Evolutionary conservation across 345 rosid genomes (phyloP).

Genomic region (Eucalyptus fibrosa): DNA sequence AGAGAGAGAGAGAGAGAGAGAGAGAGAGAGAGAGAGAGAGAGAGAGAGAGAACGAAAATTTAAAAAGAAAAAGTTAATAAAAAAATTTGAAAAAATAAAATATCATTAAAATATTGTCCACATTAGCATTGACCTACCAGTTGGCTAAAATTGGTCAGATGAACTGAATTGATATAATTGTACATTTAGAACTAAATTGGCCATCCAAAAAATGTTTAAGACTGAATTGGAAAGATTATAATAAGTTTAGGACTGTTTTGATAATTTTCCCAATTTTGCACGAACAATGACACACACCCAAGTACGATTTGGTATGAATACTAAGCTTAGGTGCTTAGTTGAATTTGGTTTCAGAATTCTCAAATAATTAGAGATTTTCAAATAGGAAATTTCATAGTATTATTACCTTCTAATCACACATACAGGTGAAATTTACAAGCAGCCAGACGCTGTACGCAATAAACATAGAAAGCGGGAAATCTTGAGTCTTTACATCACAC

Average conservation of each 20-base stretch:
- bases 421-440: neutral
- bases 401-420: neutral
- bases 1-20: accelerated
- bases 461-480: neutral
- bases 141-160: accelerated
- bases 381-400: neutral
- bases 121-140: accelerated
- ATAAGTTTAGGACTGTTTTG: too few relatives aligned
- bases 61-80: too few relatives aligned
- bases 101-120: too few relatives aligned
- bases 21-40: accelerated
- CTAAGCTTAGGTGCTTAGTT: neutral
- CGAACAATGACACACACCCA: accelerated
- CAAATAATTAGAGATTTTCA: neutral
- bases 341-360: neutral
- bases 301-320: neutral
- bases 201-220: too few relatives aligned
- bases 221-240: too few relatives aligned
- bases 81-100: too few relatives aligned
- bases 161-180: accelerated
- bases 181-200: too few relatives aligned
- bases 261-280: neutral
- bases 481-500: neutral
- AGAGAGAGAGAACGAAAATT: too few relatives aligned
- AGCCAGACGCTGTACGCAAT: neutral